Evolutionary conservation across 2,329 filamentous ascomycete genomes (phyloP).

Genomic region (Aspergillus brasiliensis): DNA sequence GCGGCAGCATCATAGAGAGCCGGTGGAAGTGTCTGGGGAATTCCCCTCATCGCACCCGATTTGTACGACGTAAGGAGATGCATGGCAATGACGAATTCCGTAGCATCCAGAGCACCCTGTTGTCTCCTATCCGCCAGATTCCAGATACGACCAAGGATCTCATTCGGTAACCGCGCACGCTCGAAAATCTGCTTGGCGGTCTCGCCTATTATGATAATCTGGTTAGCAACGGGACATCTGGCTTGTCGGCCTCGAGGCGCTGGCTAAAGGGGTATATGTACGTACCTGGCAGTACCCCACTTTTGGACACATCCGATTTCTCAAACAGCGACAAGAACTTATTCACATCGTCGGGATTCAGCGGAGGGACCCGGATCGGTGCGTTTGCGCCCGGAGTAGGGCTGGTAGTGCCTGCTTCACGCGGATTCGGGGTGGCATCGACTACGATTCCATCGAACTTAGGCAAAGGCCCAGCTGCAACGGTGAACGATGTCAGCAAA

Average conservation of each 20-base stretch:
- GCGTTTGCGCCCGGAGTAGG: slow-evolving; percentile 53
- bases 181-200: slow-evolving; percentile 94
- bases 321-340: slow-evolving; percentile 92
- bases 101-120: slow-evolving; percentile 78
- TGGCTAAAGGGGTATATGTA: slow-evolving; percentile 27
- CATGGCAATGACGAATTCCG: slow-evolving; percentile 98
- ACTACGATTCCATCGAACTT: slow-evolving; percentile 79
- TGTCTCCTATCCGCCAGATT: slow-evolving; percentile 92
- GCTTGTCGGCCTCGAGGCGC: not conserved
- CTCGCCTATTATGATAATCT: slow-evolving; percentile 59
- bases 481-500: slow-evolving; percentile 3
- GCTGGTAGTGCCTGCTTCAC: slow-evolving; percentile 49
- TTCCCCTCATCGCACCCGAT: slow-evolving; percentile 73
- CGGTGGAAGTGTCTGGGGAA: slow-evolving; percentile 79
- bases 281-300: slow-evolving; percentile 72
- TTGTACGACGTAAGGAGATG: slow-evolving; percentile 92
- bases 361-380: slow-evolving; percentile 81
- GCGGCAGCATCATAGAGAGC: slow-evolving; percentile 89
- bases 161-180: slow-evolving; percentile 84
- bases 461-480: slow-evolving; percentile 74
- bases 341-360: slow-evolving; percentile 83
- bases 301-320: slow-evolving; percentile 72
- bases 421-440: slow-evolving; percentile 48
- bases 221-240: slow-evolving; percentile 13
- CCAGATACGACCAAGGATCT: slow-evolving; percentile 93